Percentiles rank a stretch among this genome's conserved stretches.
Evolutionary conservation across 2,329 filamentous ascomycete genomes (phyloP).

Genomic region (Capronia coronata): DNA sequence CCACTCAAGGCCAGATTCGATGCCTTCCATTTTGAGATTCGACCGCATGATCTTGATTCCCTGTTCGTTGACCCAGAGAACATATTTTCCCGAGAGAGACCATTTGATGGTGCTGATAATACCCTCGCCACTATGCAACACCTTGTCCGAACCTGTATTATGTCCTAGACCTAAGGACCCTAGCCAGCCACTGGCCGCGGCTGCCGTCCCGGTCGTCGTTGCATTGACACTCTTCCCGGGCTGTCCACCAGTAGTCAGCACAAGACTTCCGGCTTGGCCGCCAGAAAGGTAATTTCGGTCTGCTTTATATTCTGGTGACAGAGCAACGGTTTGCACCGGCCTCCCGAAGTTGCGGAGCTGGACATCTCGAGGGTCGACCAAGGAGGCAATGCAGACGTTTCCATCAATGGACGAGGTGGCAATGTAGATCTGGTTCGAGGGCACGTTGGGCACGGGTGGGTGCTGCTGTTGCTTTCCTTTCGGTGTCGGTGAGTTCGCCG

Average conservation of each 20-base stretch:
- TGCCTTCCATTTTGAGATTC: slow-evolving; percentile 69
- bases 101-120: slow-evolving; percentile 87
- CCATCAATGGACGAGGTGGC: slow-evolving; percentile 93
- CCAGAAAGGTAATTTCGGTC: slow-evolving; percentile 88
- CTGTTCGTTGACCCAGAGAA: slow-evolving; percentile 93
- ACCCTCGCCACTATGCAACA: slow-evolving; percentile 88
- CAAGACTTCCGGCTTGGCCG: slow-evolving; percentile 76
- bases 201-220: slow-evolving; percentile 78
- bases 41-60: slow-evolving; percentile 98
- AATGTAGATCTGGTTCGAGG: slow-evolving; percentile 87
- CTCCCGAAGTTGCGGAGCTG: slow-evolving; percentile 87
- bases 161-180: slow-evolving; percentile 75
- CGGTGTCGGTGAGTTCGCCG: slow-evolving; percentile 45
- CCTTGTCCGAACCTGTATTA: slow-evolving; percentile 73
- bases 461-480: slow-evolving; percentile 42
- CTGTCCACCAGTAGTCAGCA: slow-evolving; percentile 76
- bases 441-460: slow-evolving; percentile 59
- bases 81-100: slow-evolving; percentile 86
- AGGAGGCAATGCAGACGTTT: slow-evolving; percentile 83
- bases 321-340: slow-evolving; percentile 80
- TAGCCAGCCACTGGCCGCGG: slow-evolving; percentile 82
- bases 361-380: slow-evolving; percentile 84
- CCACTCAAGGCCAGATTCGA: slow-evolving; percentile 79
- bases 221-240: slow-evolving; percentile 73
- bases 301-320: slow-evolving; percentile 91